Base-by-base conservation (phyloP, 2,329 filamentous ascomycete genomes). In the Sporothrix schenckii region DNA sequence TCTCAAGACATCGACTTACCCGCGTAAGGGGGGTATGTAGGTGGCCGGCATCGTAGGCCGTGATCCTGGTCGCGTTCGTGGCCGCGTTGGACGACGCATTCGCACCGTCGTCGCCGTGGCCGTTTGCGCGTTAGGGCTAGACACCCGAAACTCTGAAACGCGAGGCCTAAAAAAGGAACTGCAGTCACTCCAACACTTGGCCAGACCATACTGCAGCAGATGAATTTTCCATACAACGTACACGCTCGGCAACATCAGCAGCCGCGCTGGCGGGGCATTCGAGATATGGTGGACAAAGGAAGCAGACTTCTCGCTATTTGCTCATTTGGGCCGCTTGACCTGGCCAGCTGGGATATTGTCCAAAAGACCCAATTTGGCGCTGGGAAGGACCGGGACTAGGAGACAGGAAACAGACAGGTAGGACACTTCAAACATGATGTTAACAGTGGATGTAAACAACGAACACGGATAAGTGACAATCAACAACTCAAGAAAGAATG, bases 61-160 rank as follows among this genome's bases (percentile, higher is more conserved):
- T 54, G 69, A 63, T 68, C 47, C 41, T 47, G 52, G 67, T 66
- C 63, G 56, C 68, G 67, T 69, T 66, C 67, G 71, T 65, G 69
- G 63, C 67, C 69, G 69, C 61, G 69, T 69, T 63, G 68, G 70
- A 58, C 65, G 61, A 61, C 30, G 41, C 53, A 68, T 69, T 52
- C 34, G 30, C 61, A 49, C 41, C 44, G 19, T 58, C 44, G 39
- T 49, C 50, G 41, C 66, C 56, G 21, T 47, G 58, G 34, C 65
- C 27, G 53, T 34, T 47, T 54, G 56, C 39, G 54, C 65, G 68
- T 65, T 47, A 30, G 49, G 54, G 47, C 54, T 60, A 47, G 39
- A 63, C 58, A 47, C 58, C 58, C 58, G 58, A 47, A 16, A 66
- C 44, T 66, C 69, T 70, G 69, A 72, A 72, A 72, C 69, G 34